Evolutionary conservation across 768 basidiomycete species (phyloP).

Genomic region (Leccinum rimulosum): DNA sequence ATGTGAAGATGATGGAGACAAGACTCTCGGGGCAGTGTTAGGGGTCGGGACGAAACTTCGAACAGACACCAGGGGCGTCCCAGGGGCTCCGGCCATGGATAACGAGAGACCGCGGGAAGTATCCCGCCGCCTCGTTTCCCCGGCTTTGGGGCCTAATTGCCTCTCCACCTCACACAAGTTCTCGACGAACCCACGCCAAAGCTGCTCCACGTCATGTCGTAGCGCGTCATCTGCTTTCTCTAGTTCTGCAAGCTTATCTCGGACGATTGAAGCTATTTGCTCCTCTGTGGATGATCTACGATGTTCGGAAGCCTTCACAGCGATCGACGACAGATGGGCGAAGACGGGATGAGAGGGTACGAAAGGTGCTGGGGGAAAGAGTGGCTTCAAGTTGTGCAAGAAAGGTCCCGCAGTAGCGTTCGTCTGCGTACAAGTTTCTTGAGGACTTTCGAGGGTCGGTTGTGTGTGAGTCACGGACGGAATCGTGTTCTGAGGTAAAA

Average conservation of each 20-base stretch:
- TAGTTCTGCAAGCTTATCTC: slow-evolving; percentile 54
- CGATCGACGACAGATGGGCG: slow-evolving; percentile 57
- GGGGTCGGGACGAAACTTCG: slow-evolving; percentile 56
- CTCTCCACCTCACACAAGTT: slow-evolving; percentile 44
- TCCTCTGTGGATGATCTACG: slow-evolving; percentile 58
- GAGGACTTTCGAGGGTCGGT: slow-evolving; percentile 25
- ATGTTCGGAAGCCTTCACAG: slow-evolving; percentile 51
- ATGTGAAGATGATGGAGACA: slow-evolving; percentile 37
- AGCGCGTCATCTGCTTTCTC: slow-evolving; percentile 53
- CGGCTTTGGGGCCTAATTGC: slow-evolving; percentile 27
- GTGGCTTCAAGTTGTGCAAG: slow-evolving; percentile 53
- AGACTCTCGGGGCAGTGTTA: slow-evolving; percentile 34
- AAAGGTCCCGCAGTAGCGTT: slow-evolving; percentile 30
- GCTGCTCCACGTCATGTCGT: slow-evolving; percentile 52
- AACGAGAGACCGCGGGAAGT: slow-evolving; percentile 18
- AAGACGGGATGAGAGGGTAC: slow-evolving; percentile 74
- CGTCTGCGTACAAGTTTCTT: slow-evolving; percentile 26
- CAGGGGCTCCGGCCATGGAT: slow-evolving; percentile 22
- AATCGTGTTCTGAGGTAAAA: slow-evolving; percentile 34
- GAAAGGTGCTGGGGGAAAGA: slow-evolving; percentile 77
- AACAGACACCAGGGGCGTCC: slow-evolving; percentile 40
- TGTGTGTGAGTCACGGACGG: slow-evolving; percentile 27
- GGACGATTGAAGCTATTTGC: slow-evolving; percentile 50
- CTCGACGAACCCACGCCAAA: slow-evolving; percentile 62
- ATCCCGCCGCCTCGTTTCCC: slow-evolving; percentile 22